Evolutionary conservation across 2,329 filamentous ascomycete genomes (phyloP), one percentile per base, ranked within the genome.

Genomic region (Ceratocystis huliohia): DNA sequence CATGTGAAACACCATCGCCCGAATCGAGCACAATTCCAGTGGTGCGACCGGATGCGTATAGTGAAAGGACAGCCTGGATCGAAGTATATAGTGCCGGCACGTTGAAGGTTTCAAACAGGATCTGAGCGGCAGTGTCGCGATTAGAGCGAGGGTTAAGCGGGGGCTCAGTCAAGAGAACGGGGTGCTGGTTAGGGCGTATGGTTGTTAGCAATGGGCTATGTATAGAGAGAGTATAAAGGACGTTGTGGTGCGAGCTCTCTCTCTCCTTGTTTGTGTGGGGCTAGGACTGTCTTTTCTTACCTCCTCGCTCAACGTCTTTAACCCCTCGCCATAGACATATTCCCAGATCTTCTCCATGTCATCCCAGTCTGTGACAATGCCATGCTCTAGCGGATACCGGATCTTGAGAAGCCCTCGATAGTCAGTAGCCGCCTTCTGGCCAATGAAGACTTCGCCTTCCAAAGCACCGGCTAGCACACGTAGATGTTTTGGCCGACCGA

Each of bases 311-410:
- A 96, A 82, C 63, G 93, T 96, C 80, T 96, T 97, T 72, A 99
- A 77, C 70, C 95, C 94, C 74, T 96, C 93, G 67, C 89, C 89
- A 75, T 97, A 99, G 65, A 99, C 91, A 74, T 96, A 94, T 73
- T 95, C 89, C 94, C 94, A 99, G 78, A 99, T 99, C 79, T 91
- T 87, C 80, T 99, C 94, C 94, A 99, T 99, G 74, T 99, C 94
- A 74, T 97, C 94, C 94, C 94, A 99, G 77, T 99, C 91, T 71
- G 94, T 99, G 69, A 99, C 94, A 73, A 99, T 95, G 72, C 94
- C 94, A 75, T 99, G 94, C 78, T 97, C 94, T 66, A 99, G 80
- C 57, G 94, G 94, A 75, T 97, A 97, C 70, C 86, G 84, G 72
- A 99, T 96, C 83, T 97, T 99, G 72, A 99, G 82, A 69, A 99